Evolutionary conservation across 208 protist species (phyloP).

Genomic region (Novymonas esmeraldas): DNA sequence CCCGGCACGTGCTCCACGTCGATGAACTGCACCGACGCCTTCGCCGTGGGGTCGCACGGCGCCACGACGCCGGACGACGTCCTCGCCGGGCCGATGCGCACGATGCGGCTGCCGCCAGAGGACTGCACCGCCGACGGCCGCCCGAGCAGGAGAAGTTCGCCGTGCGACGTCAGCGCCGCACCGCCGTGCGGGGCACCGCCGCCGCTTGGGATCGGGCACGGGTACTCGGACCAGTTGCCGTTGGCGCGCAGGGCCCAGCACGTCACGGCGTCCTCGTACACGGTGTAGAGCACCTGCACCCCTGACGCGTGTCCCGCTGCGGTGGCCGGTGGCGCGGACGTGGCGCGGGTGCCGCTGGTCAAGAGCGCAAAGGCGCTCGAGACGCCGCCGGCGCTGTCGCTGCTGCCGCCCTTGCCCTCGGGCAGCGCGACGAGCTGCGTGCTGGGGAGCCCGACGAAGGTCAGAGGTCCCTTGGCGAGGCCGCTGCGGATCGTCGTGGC

Average conservation of each 20-base stretch:
- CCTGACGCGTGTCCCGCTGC: neutral
- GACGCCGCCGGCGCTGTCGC: neutral
- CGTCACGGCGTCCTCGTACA: constrained; percentile 61
- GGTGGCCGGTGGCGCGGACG: neutral
- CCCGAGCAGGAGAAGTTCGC: constrained; percentile 44
- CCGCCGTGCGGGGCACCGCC: constrained; percentile 34
- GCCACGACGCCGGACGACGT: neutral
- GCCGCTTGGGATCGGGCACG: constrained; percentile 33
- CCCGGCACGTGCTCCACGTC: constrained; percentile 60
- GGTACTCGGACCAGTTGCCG: constrained; percentile 45
- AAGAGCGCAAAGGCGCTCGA: too few species aligned
- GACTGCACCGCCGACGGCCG: neutral
- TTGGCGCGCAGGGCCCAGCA: constrained; percentile 42
- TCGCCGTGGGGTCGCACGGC: constrained; percentile 45
- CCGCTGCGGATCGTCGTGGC: constrained; percentile 37
- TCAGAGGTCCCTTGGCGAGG: constrained; percentile 34
- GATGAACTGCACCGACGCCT: constrained; percentile 73
- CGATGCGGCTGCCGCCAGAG: constrained; percentile 8
- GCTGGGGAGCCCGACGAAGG: constrained; percentile 45
- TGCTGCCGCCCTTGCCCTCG: neutral
- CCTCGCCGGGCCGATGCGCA: constrained; percentile 11
- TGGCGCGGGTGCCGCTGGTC: neutral
- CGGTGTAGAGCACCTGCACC: constrained; percentile 52
- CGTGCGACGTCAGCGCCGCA: constrained; percentile 38
- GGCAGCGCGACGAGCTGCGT: constrained; percentile 18